Conservation (phyloP, 1,139 yeast species). For the Yamadazyma mexicana region DNA sequence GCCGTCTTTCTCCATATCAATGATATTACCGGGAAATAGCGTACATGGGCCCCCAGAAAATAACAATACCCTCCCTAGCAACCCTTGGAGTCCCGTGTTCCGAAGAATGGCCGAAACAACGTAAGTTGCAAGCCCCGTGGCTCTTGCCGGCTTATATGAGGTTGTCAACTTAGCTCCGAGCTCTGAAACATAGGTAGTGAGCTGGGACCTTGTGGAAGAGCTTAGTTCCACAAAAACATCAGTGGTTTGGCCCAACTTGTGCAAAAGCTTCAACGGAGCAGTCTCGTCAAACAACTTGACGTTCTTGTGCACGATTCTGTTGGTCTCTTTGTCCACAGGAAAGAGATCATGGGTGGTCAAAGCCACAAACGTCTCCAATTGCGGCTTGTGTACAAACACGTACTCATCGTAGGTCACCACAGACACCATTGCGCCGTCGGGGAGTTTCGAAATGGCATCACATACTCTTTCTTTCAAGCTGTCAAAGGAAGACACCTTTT, state of each 20-base stretch:
- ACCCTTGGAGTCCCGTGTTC: constrained; percentile 19
- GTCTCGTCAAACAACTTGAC: constrained; percentile 8
- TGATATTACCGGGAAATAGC: constrained; percentile 32
- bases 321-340: constrained; percentile 5
- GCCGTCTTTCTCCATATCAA: constrained; percentile 15
- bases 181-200: constrained; percentile 15
- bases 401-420: constrained; percentile 30
- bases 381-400: constrained; percentile 25
- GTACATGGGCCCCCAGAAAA: constrained; percentile 42
- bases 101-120: constrained; percentile 23
- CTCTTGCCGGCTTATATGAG: constrained; percentile 30
- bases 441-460: constrained; percentile 20
- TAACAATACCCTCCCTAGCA: constrained; percentile 26
- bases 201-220: constrained; percentile 3
- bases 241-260: constrained; percentile 8
- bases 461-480: constrained; percentile 19
- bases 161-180: constrained; percentile 26
- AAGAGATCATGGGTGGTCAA: constrained; percentile 7
- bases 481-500: constrained; percentile 17
- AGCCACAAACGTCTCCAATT: constrained; percentile 2
- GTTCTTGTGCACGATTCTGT: constrained; percentile 1
- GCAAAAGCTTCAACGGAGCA: constrained; percentile 7
- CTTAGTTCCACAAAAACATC: constrained; percentile 14
- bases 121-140: constrained; percentile 34
- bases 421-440: constrained; percentile 23